Base-by-base conservation (phyloP, 2,329 filamentous ascomycete species). In the Nothophoma quercina region DNA sequence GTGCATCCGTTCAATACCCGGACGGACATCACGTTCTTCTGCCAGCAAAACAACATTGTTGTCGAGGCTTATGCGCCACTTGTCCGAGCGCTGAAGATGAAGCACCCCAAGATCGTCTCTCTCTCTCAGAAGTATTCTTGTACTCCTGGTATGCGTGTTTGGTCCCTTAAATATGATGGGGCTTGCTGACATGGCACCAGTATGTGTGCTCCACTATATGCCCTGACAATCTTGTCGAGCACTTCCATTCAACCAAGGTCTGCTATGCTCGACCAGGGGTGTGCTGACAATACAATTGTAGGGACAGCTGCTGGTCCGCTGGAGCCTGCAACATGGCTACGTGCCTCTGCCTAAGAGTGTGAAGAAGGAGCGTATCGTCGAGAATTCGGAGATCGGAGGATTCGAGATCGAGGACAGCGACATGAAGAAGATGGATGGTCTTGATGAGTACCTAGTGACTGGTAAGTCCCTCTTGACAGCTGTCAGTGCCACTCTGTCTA, bases 1-100 rank as follows among this genome's bases (percentile, higher is more conserved):
- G 83, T 93, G 1, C 89, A 93, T 56, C 90, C 89, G 0, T 95
- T 93, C 82, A 91, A 93, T 70, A 91, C 88, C 1, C 84, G 88
- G 44, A 80, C 78, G 0, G 79, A 81, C 29, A 91, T 95, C 57
- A 82, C 85, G 0, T 79, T 82, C 10, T 86, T 85, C 62, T 90
- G 90, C 66, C 79, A 84, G 50, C 76, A 83, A 55, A 78, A 93
- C 58, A 77, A 79, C 29, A 92, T 95, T 51, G 76, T 87, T 0
- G 81, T 95, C 1, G 86, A 95, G 74, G 90, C 91, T 0, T 96
- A 95, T 60, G 89, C 89, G 6, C 91, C 91, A 5, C 81, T 95
- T 2, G 90, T 86, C 3, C 81, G 88, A 42, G 89, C 84, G 0
- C 78, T 88, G 73, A 81, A 88, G 15, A 88, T 95, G 82, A 81